Percentiles rank a stretch among this genome's conserved stretches.
Conservation (phyloP, 805 yeast species). For the Saccharomycopsis sp. region DNA sequence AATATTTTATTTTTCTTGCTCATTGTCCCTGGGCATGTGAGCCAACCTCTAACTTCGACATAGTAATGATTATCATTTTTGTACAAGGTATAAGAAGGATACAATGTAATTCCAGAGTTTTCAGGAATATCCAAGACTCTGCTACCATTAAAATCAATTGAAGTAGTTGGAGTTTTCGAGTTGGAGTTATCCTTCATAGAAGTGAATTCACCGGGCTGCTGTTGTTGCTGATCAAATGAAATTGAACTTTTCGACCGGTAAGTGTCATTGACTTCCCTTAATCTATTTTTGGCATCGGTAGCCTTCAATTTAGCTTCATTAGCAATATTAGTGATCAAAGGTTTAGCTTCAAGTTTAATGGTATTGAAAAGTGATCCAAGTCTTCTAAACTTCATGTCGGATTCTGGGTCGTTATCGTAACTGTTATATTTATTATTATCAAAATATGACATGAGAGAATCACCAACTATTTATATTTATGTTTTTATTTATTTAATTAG, state of each 20-base stretch:
- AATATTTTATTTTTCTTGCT: constrained; percentile 66
- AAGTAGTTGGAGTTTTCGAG: neutral
- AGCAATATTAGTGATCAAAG: constrained; percentile 12
- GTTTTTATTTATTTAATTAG: too few relatives aligned
- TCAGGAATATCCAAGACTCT: constrained; percentile 5
- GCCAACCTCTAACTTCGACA: constrained; percentile 66
- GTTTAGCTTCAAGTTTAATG: constrained; percentile 15
- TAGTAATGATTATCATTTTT: constrained; percentile 34
- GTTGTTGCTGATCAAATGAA: neutral
- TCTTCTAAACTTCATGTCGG: constrained; percentile 13
- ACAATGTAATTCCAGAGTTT: constrained; percentile 57
- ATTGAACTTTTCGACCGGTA: neutral
- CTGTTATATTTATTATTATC: too few relatives aligned
- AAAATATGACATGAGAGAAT: too few relatives aligned
- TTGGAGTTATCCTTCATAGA: constrained; percentile 10
- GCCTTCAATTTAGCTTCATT: constrained; percentile 13
- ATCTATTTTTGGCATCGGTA: too few relatives aligned
- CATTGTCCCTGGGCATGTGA: constrained; percentile 62
- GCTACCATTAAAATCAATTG: constrained; percentile 4
- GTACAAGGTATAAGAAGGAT: constrained; percentile 44
- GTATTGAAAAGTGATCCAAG: constrained; percentile 12
- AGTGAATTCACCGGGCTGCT: constrained; percentile 11
- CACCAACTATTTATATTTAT: too few relatives aligned
- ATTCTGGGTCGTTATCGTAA: constrained; percentile 4
- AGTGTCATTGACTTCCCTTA: constrained; percentile 7